A percentile compares a stretch with the other conserved stretches of the same genome.
These are phyloP conservation scores for sorghum (Sorghum bicolor) DNA, from an alignment of 176 grass and related monocot species.

Conservation along the genomic window DNA sequence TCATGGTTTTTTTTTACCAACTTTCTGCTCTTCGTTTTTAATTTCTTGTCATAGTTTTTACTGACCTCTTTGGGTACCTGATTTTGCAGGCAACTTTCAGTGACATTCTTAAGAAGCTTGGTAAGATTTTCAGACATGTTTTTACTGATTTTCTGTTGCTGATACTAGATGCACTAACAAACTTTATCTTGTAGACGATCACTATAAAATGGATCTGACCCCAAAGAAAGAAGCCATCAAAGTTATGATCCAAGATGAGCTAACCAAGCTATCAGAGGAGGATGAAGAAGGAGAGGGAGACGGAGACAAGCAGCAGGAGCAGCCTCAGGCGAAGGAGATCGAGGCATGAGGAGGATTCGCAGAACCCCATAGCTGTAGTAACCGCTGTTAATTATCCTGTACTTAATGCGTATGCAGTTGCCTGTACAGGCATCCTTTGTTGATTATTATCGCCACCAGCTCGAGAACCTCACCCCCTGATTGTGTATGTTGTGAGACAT, in stretches of 20 bases:
- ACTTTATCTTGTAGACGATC: conserved; percentile 31
- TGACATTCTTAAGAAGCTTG: conserved; percentile 75
- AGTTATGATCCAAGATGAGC: conserved; percentile 69
- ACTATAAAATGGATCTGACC: conserved; percentile 67
- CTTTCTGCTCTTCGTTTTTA: not conserved
- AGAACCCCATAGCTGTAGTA: conserved; percentile 33
- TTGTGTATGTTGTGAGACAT: conserved; percentile 36
- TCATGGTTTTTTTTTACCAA: not conserved
- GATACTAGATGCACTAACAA: conserved; percentile 10
- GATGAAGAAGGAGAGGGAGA: conserved; percentile 40
- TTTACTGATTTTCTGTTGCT: not conserved
- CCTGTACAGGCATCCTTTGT: conserved; percentile 29
- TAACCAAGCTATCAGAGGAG: conserved; percentile 59
- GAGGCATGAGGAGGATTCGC: conserved; percentile 24
- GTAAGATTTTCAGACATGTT: conserved; percentile 41
- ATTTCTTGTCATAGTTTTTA: not conserved
- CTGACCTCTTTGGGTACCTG: conserved; percentile 31
- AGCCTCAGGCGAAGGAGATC: conserved; percentile 32
- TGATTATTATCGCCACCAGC: conserved; percentile 18
- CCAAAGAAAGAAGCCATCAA: conserved; percentile 67
- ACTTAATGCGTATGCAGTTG: conserved; percentile 20
- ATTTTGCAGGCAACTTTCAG: conserved; percentile 81
- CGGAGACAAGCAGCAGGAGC: conserved; percentile 14
- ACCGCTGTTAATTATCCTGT: conserved; percentile 42
- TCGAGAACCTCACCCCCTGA: conserved; percentile 9